Base-by-base conservation (phyloP, 805 yeast species). In the Teunomyces lycoperdinae region DNA sequence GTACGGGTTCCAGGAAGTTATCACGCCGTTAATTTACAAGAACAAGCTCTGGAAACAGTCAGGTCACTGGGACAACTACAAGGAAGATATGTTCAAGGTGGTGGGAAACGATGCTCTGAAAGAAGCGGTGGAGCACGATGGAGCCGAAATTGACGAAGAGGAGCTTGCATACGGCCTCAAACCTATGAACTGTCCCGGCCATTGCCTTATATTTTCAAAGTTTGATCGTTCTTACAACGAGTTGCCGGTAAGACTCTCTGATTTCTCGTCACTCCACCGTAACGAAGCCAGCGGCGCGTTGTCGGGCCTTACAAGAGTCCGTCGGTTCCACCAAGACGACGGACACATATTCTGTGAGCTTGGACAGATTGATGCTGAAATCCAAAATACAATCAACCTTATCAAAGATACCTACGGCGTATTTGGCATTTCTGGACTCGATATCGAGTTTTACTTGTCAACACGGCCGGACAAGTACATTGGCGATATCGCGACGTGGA, bases 171-270 rank as follows among this genome's bases (percentile, higher is more conserved):
- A 85, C 63, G 96, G 96, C 0, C 71, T 92, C 36, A 94, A 94
- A 60, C 99, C 99, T 7, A 84, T 89, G 96, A 89, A 89, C 66
- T 89, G 96, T 61, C 96, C 96, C 0, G 96, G 97, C 0, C 99
- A 94, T 63, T 94, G 99, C 63, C 60, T 94, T 39, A 78, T 94
- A 16, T 94, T 82, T 67, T 79, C 81, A 42, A 77, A 84, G 55
- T 83, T 83, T 51, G 89, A 87, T 43, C 79, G 92, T 52, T 86
- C 96, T 0, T 86, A 88, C 62, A 81, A 87, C 41, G 98, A 94
- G 54, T 69, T 94, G 45, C 99, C 99, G 0, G 70, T 92, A 36
- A 70, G 97, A 54, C 78, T 79, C 54, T 83, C 95, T 17, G 99
- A 94, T 65, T 92, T 92, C 69, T 85, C 95, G 20, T 89, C 96